Percentiles rank a stretch among this genome's conserved stretches.
phyloP scores from a whole-genome alignment of 345 rosid genomes.

The Hypericum perforatum region DNA sequence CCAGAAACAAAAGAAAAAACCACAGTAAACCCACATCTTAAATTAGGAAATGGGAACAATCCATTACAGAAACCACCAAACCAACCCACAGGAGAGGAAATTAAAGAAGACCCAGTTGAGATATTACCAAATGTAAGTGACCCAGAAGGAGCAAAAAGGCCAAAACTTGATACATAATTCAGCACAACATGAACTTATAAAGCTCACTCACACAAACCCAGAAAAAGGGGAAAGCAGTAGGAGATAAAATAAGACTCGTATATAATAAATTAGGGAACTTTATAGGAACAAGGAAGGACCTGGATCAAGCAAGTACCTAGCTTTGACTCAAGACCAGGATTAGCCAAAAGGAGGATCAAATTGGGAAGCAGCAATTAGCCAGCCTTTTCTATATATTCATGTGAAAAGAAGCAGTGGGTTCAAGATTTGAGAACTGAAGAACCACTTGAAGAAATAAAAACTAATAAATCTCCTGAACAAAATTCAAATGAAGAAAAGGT shows the following conservation, averaged over 20 bases:
- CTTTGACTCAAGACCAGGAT: slow-evolving; percentile 22
- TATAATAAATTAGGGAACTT: slow-evolving; percentile 3
- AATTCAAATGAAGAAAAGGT: too few species aligned
- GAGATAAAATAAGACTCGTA: too few species aligned
- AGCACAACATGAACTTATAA: not conserved
- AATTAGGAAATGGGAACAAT: slow-evolving; percentile 10
- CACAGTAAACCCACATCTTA: slow-evolving; percentile 13
- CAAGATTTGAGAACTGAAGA: slow-evolving; percentile 17
- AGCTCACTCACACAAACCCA: not conserved
- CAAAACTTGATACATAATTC: not conserved
- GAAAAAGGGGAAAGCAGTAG: not conserved
- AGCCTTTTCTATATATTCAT: slow-evolving; percentile 5
- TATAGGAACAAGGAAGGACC: slow-evolving; percentile 5
- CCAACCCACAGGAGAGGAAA: too few species aligned
- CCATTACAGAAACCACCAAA: too few species aligned
- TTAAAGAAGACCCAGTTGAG: not conserved
- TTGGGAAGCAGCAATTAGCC: slow-evolving; percentile 8
- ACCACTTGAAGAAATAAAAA: not conserved
- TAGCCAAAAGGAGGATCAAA: slow-evolving; percentile 13
- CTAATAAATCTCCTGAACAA: too few species aligned
- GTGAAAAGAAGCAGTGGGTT: slow-evolving; percentile 16
- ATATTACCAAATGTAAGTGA: slow-evolving; percentile 4
- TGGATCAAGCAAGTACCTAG: slow-evolving; percentile 30
- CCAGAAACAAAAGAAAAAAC: not conserved
- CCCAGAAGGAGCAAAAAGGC: not conserved